A percentile compares a stretch with the other conserved stretches of the same genome.
These are phyloP conservation scores for Penicillium sp. DNA, from an alignment of 2,329 filamentous ascomycete species.

Conservation along the genomic window DNA sequence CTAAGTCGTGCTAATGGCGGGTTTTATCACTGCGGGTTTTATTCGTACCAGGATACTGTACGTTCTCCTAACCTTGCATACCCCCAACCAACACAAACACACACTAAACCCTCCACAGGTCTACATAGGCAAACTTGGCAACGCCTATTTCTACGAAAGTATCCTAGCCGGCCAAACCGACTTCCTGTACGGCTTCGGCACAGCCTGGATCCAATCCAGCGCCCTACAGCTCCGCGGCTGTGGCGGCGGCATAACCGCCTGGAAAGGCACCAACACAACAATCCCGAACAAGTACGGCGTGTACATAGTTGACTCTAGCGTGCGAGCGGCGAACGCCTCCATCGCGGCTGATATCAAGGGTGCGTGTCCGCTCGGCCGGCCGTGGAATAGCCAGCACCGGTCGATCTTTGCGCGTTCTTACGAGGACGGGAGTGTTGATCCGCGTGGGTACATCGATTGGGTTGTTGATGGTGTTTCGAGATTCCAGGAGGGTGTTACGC, in stretches of 20 bases:
- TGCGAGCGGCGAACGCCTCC: constrained; percentile 55
- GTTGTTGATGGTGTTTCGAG: constrained; percentile 30
- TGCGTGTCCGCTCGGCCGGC: constrained; percentile 58
- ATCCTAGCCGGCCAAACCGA: constrained; percentile 65
- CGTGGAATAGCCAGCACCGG: constrained; percentile 59
- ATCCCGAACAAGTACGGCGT: constrained; percentile 65
- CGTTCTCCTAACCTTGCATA: not conserved
- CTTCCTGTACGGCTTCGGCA: constrained; percentile 68
- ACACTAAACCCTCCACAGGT: constrained; percentile 31
- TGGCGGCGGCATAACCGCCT: constrained; percentile 65
- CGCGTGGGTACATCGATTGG: constrained; percentile 58
- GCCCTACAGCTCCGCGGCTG: constrained; percentile 57
- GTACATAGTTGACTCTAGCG: constrained; percentile 57
- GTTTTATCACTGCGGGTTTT: constrained; percentile 65
- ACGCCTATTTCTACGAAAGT: constrained; percentile 61
- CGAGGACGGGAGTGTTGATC: constrained; percentile 54
- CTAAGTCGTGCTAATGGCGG: constrained; percentile 63
- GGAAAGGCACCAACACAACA: constrained; percentile 67
- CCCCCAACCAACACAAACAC: not conserved
- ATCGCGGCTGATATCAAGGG: constrained; percentile 40
- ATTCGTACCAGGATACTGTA: constrained; percentile 66
- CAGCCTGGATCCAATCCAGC: constrained; percentile 58
- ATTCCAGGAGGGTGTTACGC: constrained; percentile 45
- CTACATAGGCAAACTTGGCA: constrained; percentile 65
- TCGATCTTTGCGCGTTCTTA: constrained; percentile 57